Evolutionary conservation across 2,329 filamentous ascomycete genomes (phyloP).

Genomic region (Scleromitrula shiraiana): DNA sequence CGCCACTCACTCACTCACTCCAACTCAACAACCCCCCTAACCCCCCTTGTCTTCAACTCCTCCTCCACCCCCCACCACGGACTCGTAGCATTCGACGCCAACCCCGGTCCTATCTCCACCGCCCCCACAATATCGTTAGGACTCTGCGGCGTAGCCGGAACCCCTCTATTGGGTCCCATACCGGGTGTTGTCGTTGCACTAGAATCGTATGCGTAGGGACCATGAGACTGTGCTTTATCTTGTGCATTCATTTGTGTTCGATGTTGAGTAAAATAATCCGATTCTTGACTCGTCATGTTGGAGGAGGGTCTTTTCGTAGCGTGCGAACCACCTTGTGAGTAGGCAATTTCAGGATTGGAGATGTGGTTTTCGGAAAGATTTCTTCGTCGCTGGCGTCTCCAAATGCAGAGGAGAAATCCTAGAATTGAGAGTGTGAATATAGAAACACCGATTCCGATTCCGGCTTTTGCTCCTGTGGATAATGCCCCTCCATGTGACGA

Average conservation of each 20-base stretch:
- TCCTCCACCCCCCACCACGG: not conserved
- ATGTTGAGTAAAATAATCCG: constrained; percentile 27
- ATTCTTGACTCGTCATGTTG: constrained; percentile 3
- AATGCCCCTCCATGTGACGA: constrained; percentile 23
- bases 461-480: constrained; percentile 45
- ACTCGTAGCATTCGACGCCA: constrained; percentile 22
- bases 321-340: too few relatives aligned
- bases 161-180: constrained; percentile 25
- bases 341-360: too few relatives aligned
- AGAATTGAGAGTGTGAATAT: constrained; percentile 37
- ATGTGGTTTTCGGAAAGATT: too few relatives aligned
- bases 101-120: constrained; percentile 51
- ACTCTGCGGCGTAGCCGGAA: constrained; percentile 37
- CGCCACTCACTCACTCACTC: too few relatives aligned
- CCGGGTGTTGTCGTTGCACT: constrained; percentile 27
- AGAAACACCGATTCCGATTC: constrained; percentile 47
- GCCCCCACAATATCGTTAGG: constrained; percentile 43
- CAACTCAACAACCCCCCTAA: too few relatives aligned
- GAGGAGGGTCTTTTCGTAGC: too few relatives aligned
- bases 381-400: constrained; percentile 33
- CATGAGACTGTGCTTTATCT: too few relatives aligned
- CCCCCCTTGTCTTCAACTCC: too few relatives aligned
- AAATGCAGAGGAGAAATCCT: constrained; percentile 40
- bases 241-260: constrained; percentile 28
- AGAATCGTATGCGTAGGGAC: constrained; percentile 33